Evolutionary conservation across 106 monocot genomes (phyloP).

Genomic region (Dioscorea zingiberensis): DNA sequence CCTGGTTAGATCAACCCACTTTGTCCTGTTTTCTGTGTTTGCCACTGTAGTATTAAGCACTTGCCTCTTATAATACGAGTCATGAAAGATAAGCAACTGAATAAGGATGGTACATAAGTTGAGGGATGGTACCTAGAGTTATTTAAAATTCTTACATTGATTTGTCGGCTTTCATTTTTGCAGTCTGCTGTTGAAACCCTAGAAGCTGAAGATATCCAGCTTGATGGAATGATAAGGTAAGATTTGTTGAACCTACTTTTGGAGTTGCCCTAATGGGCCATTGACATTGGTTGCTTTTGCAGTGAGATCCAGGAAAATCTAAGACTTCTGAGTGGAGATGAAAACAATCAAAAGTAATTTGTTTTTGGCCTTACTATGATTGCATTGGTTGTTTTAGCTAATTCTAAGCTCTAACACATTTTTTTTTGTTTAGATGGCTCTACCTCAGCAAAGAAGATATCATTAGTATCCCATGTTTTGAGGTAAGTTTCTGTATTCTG

Average conservation of each 20-base stretch:
- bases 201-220: constrained; percentile 31
- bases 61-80: too few relatives aligned
- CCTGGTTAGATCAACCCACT: too few relatives aligned
- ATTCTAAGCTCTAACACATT: too few relatives aligned
- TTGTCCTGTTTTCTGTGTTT: too few relatives aligned
- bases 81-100: too few relatives aligned
- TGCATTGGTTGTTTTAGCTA: too few relatives aligned
- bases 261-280: too few relatives aligned
- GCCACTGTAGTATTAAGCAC: too few relatives aligned
- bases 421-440: constrained; percentile 40
- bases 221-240: constrained; percentile 66
- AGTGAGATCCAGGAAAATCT: constrained; percentile 61
- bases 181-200: constrained; percentile 52
- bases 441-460: constrained; percentile 74
- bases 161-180: neutral
- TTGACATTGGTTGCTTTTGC: constrained; percentile 12
- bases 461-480: constrained; percentile 42
- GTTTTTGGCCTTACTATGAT: neutral
- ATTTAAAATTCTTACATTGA: too few relatives aligned
- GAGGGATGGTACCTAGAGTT: too few relatives aligned
- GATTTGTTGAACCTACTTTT: neutral
- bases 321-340: constrained; percentile 30
- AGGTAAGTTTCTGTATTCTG: constrained; percentile 26
- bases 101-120: too few relatives aligned
- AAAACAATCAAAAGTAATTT: constrained; percentile 42